Conservation (phyloP, 257 asterid species). For the Nicotiana paniculata region DNA sequence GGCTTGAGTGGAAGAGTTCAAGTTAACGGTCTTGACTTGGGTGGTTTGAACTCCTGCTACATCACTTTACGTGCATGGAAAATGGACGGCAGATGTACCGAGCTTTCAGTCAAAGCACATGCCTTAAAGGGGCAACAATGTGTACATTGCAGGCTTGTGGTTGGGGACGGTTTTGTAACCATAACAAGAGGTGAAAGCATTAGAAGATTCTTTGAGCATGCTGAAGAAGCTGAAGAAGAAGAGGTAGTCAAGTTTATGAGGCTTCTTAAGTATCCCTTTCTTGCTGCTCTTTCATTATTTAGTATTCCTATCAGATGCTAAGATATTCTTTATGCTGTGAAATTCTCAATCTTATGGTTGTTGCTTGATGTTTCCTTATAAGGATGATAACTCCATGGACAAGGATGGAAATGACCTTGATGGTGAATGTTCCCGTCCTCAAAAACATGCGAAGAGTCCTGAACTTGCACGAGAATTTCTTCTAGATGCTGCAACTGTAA, state of each 20-base stretch:
- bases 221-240: constrained; percentile 99
- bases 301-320: background rate
- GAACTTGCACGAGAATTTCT: constrained; percentile 99
- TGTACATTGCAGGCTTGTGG: constrained; percentile 90
- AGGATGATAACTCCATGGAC: constrained; percentile 98
- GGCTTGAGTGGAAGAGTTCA: constrained; percentile 81
- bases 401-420: constrained; percentile 93
- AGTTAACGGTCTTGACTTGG: constrained; percentile 79
- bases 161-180: constrained; percentile 86
- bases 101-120: constrained; percentile 89
- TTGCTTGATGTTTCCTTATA: constrained; percentile 11
- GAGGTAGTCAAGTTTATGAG: constrained; percentile 56
- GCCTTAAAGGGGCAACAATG: constrained; percentile 89
- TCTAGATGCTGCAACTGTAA: constrained; percentile 96
- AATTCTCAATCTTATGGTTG: background rate
- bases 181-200: constrained; percentile 76
- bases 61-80: constrained; percentile 89
- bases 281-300: background rate
- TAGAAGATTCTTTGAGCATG: constrained; percentile 90
- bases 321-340: background rate
- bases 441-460: constrained; percentile 99
- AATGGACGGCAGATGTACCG: constrained; percentile 78
- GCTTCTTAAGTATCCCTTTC: background rate
- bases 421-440: constrained; percentile 97
- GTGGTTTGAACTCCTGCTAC: constrained; percentile 76